Evolutionary conservation across 345 rosid species (phyloP).

Genomic region (Brassica juncea): DNA sequence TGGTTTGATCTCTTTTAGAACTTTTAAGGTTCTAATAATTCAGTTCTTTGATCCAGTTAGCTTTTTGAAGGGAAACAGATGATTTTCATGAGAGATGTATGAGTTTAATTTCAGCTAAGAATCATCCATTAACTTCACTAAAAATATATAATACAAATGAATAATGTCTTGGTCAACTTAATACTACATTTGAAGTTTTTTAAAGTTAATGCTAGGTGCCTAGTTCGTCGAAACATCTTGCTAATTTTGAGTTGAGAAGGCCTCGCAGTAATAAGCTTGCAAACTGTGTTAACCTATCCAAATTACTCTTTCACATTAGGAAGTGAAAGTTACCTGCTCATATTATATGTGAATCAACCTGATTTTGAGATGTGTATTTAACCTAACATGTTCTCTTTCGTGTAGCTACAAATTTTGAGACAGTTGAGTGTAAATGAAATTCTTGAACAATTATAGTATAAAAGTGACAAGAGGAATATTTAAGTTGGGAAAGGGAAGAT

Average conservation of each 20-base stretch:
- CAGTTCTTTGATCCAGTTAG: background rate
- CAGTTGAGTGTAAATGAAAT: background rate
- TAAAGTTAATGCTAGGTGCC: background rate
- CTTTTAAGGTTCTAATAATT: background rate
- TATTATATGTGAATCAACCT: background rate
- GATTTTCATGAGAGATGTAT: background rate
- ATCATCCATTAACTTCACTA: background rate
- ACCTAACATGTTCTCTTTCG: background rate
- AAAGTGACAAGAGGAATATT: slow-evolving; percentile 10
- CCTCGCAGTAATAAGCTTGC: background rate
- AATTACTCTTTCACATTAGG: background rate
- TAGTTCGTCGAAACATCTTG: background rate
- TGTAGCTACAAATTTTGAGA: background rate
- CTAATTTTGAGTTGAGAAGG: background rate
- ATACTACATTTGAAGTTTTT: background rate
- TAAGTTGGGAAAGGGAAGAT: slow-evolving; percentile 9
- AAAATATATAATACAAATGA: background rate
- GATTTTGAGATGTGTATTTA: background rate
- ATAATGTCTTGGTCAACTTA: background rate
- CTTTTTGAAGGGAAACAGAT: background rate
- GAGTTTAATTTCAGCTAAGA: background rate
- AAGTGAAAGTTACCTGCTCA: background rate
- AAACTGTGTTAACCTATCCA: background rate
- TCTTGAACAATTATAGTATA: slow-evolving; percentile 11
- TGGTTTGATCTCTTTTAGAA: no score